These are phyloP conservation scores for Thermochaetoides dissita DNA, from an alignment of 2,329 filamentous ascomycete genomes.

Conservation along the genomic window DNA sequence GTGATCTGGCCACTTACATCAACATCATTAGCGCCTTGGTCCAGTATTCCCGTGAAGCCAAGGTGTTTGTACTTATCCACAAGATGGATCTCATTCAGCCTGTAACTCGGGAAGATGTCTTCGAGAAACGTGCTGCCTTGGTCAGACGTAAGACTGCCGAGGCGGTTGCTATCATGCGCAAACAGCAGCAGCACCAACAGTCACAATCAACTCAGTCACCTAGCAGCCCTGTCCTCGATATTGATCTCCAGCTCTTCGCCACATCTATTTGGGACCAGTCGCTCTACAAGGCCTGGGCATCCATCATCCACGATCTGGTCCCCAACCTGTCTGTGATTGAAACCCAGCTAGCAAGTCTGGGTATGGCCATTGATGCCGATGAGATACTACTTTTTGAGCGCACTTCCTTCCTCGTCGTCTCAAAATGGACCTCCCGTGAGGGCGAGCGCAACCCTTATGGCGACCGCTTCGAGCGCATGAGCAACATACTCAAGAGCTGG, in stretches of 20 bases:
- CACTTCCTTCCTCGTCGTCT: slow-evolving; percentile 93
- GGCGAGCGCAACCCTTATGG: slow-evolving; percentile 73
- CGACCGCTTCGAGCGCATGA: slow-evolving; percentile 85
- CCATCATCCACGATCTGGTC: slow-evolving; percentile 95
- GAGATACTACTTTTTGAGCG: slow-evolving; percentile 92
- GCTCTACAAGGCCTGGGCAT: slow-evolving; percentile 94
- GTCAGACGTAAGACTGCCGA: slow-evolving; percentile 60
- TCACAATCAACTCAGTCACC: not conserved
- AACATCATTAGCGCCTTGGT: slow-evolving; percentile 78
- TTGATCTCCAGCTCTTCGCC: slow-evolving; percentile 76
- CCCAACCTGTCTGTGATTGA: slow-evolving; percentile 85
- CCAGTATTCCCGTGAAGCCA: slow-evolving; percentile 68
- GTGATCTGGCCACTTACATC: slow-evolving; percentile 83
- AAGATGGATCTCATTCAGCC: slow-evolving; percentile 95
- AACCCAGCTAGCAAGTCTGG: slow-evolving; percentile 66
- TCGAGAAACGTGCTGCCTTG: slow-evolving; percentile 66
- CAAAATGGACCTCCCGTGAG: slow-evolving; percentile 65
- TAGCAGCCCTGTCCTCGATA: slow-evolving; percentile 13
- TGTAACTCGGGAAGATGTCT: slow-evolving; percentile 64
- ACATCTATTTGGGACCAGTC: slow-evolving; percentile 99
- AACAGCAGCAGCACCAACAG: slow-evolving; percentile 17
- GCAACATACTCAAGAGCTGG: slow-evolving; percentile 96
- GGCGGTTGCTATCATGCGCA: slow-evolving; percentile 28
- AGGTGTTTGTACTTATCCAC: slow-evolving; percentile 91
- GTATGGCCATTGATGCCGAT: slow-evolving; percentile 76